Evolutionary conservation across 805 yeast genomes (phyloP), one percentile per base, ranked within the genome.

Genomic region (Candida rishiriensis): DNA sequence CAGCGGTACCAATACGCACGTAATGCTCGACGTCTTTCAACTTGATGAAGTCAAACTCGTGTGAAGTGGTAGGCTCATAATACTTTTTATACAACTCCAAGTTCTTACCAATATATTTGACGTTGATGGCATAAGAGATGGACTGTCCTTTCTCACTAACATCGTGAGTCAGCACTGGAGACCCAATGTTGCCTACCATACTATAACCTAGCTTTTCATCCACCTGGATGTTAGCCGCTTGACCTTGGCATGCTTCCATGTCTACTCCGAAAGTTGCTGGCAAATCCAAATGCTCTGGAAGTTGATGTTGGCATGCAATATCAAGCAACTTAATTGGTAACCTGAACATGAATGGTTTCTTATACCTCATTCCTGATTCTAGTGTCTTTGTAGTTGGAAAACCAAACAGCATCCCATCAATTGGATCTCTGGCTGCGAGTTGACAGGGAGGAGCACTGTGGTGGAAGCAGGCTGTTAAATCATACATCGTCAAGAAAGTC

Each of bases 331-430:
- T 68, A 14, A 63, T 56, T 0, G 87, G 87, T 38, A 81, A 68
- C 53, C 69, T 75, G 55, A 81, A 81, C 21, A 74, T 69, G 54
- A 81, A 78, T 46, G 69, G 72, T 55, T 81, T 81, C 53, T 79
- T 80, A 52, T 77, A 73, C 42, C 65, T 71, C 1, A 50, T 57
- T 16, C 72, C 64, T 1, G 85, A 83, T 32, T 61, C 55, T 12
- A 81, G 58, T 1, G 69, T 50, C 49, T 79, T 61, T 38, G 69
- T 70, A 43, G 69, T 59, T 0, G 76, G 71, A 6, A 81, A 57
- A 0, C 83, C 74, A 30, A 59, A 48, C 2, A 32, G 16, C 1
- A 68, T 46, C 13, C 51, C 55, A 46, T 64, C 69, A 11, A 40
- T 30, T 15, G 57, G 50, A 34, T 60, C 64, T n/a, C 49, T 40